Evolutionary conservation across 2,329 filamentous ascomycete genomes (phyloP).

Genomic region (Dothistroma septosporum): DNA sequence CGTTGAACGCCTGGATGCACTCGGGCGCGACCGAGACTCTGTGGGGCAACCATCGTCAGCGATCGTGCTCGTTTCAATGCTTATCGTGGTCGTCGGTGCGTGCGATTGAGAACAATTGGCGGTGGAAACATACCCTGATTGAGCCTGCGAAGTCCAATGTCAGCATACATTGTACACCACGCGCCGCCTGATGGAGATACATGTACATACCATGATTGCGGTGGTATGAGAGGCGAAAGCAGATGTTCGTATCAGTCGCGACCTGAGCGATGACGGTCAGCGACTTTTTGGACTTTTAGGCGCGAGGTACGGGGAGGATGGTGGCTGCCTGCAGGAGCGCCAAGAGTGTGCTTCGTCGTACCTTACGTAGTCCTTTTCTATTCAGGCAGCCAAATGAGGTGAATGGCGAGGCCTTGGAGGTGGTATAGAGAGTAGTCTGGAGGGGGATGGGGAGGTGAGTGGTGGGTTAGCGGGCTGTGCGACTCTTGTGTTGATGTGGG

Average conservation of each 20-base stretch:
- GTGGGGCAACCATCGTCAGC: slow-evolving; percentile 14
- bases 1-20: slow-evolving; percentile 67
- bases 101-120: not conserved
- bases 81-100: slow-evolving; percentile 7
- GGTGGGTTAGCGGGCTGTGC: too few relatives aligned
- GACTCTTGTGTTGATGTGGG: too few relatives aligned
- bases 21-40: slow-evolving; percentile 70
- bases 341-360: slow-evolving; percentile 7
- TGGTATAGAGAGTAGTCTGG: not conserved
- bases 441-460: too few relatives aligned
- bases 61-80: not conserved
- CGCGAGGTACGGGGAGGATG: not conserved
- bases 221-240: not conserved
- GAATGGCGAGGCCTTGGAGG: not conserved
- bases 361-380: not conserved
- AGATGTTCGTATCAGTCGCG: not conserved
- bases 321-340: slow-evolving; percentile 5
- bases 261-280: not conserved
- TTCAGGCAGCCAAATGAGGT: slow-evolving; percentile 1
- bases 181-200: not conserved
- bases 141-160: slow-evolving; percentile 16
- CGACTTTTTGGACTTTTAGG: not conserved
- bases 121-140: slow-evolving; percentile 20
- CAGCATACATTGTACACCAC: not conserved
- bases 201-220: slow-evolving; percentile 16